phyloP scores from a whole-genome alignment of 192 early-diverging fungal genomes.

The Linnemannia elongata region DNA sequence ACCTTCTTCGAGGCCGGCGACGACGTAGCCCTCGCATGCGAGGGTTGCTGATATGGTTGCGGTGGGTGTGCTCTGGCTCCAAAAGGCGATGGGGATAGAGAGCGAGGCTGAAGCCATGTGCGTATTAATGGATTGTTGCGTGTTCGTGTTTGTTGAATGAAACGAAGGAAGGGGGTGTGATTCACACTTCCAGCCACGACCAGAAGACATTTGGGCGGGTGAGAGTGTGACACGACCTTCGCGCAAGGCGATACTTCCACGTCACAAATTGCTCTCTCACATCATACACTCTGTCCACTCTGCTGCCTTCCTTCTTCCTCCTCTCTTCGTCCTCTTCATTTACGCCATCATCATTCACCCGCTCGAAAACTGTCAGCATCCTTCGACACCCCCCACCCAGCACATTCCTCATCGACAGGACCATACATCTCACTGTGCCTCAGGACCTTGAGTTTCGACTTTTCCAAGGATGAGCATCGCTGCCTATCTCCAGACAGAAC shows the following conservation, averaged over 20 bases:
- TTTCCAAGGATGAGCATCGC: conserved; percentile 57
- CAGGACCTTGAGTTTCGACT: neutral
- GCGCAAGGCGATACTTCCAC: neutral
- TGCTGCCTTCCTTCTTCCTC: neutral
- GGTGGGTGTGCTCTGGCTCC: conserved; percentile 55
- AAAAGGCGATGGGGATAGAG: conserved; percentile 63
- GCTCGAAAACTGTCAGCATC: neutral
- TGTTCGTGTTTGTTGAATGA: neutral
- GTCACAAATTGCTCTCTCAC: neutral
- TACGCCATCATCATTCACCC: neutral
- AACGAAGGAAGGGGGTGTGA: neutral
- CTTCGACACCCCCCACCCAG: neutral
- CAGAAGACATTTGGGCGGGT: neutral
- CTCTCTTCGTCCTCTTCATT: neutral
- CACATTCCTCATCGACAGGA: neutral
- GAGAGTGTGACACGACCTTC: neutral
- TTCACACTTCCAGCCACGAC: too few species aligned
- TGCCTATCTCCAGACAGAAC: conserved; percentile 81
- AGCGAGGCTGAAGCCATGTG: conserved; percentile 65
- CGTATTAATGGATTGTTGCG: neutral
- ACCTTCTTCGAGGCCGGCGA: conserved; percentile 67
- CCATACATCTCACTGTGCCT: neutral
- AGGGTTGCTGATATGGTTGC: conserved; percentile 56
- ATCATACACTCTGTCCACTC: neutral
- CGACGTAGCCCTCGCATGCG: conserved; percentile 59